Conservation (phyloP, 495 filamentous ascomycete species). For the Thermothielavioides terrestris region DNA sequence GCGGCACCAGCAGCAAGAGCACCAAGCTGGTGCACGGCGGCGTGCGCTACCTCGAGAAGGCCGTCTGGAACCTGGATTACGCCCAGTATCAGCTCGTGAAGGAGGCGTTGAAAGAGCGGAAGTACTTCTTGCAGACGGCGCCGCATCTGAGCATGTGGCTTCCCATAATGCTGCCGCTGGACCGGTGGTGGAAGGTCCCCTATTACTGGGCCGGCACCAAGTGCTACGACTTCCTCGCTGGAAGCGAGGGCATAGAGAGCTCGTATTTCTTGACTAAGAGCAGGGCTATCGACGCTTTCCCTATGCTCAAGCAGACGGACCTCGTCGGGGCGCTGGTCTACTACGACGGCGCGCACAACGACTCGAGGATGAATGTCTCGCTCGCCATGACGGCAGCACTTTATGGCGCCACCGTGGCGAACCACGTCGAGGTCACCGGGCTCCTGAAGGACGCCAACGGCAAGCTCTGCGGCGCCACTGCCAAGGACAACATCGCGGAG, state of each 20-base stretch:
- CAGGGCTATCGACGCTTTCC: slow-evolving; percentile 90
- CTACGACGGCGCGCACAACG: slow-evolving; percentile 97
- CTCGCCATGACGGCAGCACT: slow-evolving; percentile 91
- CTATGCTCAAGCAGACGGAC: slow-evolving; percentile 87
- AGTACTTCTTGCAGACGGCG: slow-evolving; percentile 92
- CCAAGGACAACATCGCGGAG: slow-evolving; percentile 66
- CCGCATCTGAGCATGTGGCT: slow-evolving; percentile 92
- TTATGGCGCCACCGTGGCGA: slow-evolving; percentile 86
- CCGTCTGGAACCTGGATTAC: slow-evolving; percentile 93
- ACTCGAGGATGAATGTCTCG: slow-evolving; percentile 97
- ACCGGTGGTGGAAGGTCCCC: slow-evolving; percentile 95
- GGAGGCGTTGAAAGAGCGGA: slow-evolving; percentile 91
- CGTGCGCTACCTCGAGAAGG: slow-evolving; percentile 94
- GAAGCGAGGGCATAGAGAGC: slow-evolving; percentile 91
- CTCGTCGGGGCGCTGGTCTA: slow-evolving; percentile 90
- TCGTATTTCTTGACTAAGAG: slow-evolving; percentile 94
- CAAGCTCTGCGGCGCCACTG: slow-evolving; percentile 66
- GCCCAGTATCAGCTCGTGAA: slow-evolving; percentile 87
- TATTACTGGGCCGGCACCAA: slow-evolving; percentile 98
- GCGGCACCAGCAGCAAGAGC: slow-evolving; percentile 91
- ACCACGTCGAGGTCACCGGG: slow-evolving; percentile 82
- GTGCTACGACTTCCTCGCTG: slow-evolving; percentile 87
- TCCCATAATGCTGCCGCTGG: slow-evolving; percentile 93
- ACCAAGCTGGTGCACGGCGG: slow-evolving; percentile 97
- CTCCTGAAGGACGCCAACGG: slow-evolving; percentile 74